phyloP scores from a whole-genome alignment of 495 filamentous ascomycete species.

The Neurospora cerealis region DNA sequence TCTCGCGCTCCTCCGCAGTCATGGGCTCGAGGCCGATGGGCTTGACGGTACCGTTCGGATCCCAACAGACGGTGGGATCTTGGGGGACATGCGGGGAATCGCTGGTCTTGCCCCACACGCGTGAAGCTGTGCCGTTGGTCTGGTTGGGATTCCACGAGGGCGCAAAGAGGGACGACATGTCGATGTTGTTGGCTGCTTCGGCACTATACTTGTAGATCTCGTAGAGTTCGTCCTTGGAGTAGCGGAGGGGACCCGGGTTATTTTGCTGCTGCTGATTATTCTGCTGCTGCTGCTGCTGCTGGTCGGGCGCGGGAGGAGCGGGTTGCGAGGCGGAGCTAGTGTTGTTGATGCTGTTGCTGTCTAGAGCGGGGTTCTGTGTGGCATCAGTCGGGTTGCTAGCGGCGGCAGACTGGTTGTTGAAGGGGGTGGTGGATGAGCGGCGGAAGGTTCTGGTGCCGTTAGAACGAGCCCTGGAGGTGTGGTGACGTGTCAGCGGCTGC shows the following conservation, averaged over 20 bases:
- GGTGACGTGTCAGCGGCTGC: not conserved
- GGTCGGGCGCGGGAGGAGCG: conserved; percentile 29
- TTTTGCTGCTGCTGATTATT: conserved; percentile 20
- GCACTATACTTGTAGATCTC: conserved; percentile 56
- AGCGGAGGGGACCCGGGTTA: conserved; percentile 33
- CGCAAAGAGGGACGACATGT: conserved; percentile 57
- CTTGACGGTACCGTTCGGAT: conserved; percentile 57
- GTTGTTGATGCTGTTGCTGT: not conserved
- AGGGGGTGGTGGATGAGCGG: conserved; percentile 55
- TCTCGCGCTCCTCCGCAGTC: conserved; percentile 74
- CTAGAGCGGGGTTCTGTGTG: conserved; percentile 7
- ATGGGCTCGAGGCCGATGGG: conserved; percentile 69
- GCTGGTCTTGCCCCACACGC: conserved; percentile 68
- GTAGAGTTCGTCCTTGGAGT: conserved; percentile 76
- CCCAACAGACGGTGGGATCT: conserved; percentile 75
- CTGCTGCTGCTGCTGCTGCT: conserved; percentile 12
- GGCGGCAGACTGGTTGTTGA: conserved; percentile 20
- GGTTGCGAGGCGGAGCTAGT: not conserved
- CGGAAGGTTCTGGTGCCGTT: conserved; percentile 87
- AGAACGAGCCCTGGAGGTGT: conserved; percentile 31
- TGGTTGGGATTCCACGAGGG: conserved; percentile 67
- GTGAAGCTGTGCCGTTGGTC: conserved; percentile 48
- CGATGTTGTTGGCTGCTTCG: conserved; percentile 46
- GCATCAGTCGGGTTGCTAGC: conserved; percentile 11
- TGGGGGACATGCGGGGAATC: conserved; percentile 50